phyloP scores from a whole-genome alignment of 768 basidiomycete genomes.

The Galerina sulciceps region DNA sequence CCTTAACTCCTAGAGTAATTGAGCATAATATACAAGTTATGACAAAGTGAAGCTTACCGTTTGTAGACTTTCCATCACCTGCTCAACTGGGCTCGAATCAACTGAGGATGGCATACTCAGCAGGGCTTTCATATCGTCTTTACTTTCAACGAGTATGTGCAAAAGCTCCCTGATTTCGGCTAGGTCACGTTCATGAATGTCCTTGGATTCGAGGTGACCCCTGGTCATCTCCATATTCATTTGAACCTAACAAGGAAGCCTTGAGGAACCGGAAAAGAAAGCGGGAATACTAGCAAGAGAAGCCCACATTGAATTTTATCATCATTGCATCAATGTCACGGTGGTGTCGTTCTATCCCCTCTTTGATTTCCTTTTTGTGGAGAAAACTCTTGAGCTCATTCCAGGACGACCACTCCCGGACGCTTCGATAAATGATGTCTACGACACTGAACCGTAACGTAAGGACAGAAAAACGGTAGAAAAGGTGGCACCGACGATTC shows the following conservation, averaged over 20 bases:
- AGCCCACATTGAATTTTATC: constrained; percentile 39
- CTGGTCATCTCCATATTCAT: constrained; percentile 32
- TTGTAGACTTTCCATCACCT: constrained; percentile 47
- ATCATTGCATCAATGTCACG: constrained; percentile 40
- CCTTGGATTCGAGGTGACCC: constrained; percentile 28
- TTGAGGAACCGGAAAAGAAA: background rate
- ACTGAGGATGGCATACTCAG: constrained; percentile 32
- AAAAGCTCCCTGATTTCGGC: constrained; percentile 38
- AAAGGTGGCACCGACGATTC: constrained; percentile 27
- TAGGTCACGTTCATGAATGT: constrained; percentile 35
- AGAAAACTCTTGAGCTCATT: constrained; percentile 40
- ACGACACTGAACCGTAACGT: constrained; percentile 27
- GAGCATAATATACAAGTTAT: background rate
- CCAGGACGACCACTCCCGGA: constrained; percentile 40
- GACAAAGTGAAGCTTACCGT: constrained; percentile 27
- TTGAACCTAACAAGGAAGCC: constrained; percentile 13
- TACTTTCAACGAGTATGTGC: constrained; percentile 35
- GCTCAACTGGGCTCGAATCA: constrained; percentile 35
- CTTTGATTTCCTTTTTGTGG: constrained; percentile 41
- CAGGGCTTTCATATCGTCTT: constrained; percentile 38
- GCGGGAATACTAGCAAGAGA: background rate
- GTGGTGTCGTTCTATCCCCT: constrained; percentile 41
- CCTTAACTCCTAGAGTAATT: constrained; percentile 34
- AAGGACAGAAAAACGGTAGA: background rate
- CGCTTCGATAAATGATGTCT: constrained; percentile 32